phyloP scores from a whole-genome alignment of 176 grass and related monocot species.

The Thinopyrum elongatum region DNA sequence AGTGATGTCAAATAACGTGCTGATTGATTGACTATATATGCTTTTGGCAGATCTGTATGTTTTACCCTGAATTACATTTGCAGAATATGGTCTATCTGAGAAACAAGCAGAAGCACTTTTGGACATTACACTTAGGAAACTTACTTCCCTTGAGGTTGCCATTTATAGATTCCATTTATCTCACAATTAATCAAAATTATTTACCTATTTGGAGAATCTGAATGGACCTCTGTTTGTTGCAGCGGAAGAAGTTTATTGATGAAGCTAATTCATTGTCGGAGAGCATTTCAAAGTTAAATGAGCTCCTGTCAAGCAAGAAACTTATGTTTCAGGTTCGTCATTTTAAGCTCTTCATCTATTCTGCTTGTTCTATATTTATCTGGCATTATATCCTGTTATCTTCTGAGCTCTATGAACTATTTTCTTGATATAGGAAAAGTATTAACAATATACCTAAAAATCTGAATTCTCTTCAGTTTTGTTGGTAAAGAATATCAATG shows the following conservation, averaged over 20 bases:
- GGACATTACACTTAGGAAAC: constrained; percentile 91
- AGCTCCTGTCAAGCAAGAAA: constrained; percentile 92
- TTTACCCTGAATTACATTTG: constrained; percentile 34
- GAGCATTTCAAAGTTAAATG: constrained; percentile 79
- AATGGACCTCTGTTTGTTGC: constrained; percentile 33
- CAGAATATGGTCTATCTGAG: constrained; percentile 75
- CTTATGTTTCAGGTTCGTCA: constrained; percentile 78
- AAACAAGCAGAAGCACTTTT: constrained; percentile 93
- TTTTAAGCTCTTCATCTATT: constrained; percentile 27
- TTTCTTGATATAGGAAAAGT: not conserved
- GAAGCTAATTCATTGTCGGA: constrained; percentile 69
- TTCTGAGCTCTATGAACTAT: constrained; percentile 24
- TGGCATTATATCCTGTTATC: not conserved
- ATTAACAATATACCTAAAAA: not conserved
- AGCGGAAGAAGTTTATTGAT: constrained; percentile 94
- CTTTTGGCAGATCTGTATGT: constrained; percentile 7
- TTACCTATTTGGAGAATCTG: constrained; percentile 5
- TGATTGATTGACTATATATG: not conserved
- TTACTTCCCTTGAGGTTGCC: constrained; percentile 89
- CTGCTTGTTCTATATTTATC: constrained; percentile 19
- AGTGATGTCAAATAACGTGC: not conserved
- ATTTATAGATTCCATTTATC: constrained; percentile 6
- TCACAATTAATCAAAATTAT: not conserved
- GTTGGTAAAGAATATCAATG: constrained; percentile 26
- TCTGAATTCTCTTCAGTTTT: constrained; percentile 11